These are phyloP conservation scores for Rhinocladiella mackenziei DNA, from an alignment of 2,329 filamentous ascomycete genomes.

Conservation along the genomic window DNA sequence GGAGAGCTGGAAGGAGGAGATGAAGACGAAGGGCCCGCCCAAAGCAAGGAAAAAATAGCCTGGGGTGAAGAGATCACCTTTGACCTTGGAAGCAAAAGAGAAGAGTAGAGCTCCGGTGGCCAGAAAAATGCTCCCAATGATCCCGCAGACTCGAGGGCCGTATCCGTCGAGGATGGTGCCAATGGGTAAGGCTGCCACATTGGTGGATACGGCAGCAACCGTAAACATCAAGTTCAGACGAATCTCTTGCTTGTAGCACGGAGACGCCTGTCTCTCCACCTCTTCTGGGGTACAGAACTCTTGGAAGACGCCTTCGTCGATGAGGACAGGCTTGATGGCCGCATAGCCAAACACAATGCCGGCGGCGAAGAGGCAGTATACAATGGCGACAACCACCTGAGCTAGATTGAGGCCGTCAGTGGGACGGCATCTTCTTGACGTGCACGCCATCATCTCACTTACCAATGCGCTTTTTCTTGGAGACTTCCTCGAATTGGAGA, in stretches of 20 bases:
- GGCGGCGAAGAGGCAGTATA: slow-evolving; percentile 72
- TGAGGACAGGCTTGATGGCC: slow-evolving; percentile 75
- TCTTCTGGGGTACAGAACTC: slow-evolving; percentile 58
- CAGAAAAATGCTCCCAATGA: slow-evolving; percentile 67
- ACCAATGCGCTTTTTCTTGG: slow-evolving; percentile 51
- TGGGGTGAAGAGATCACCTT: slow-evolving; percentile 69
- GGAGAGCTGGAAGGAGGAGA: slow-evolving; percentile 77
- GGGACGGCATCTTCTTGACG: neutral
- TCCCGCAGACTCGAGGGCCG: slow-evolving; percentile 71
- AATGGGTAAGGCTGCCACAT: slow-evolving; percentile 78
- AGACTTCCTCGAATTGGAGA: slow-evolving; percentile 43
- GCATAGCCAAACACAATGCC: slow-evolving; percentile 82
- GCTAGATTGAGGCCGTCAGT: slow-evolving; percentile 43
- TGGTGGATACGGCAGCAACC: slow-evolving; percentile 79
- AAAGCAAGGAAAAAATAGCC: slow-evolving; percentile 74
- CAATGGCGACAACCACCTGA: slow-evolving; percentile 64
- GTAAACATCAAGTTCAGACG: slow-evolving; percentile 88
- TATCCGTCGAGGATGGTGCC: slow-evolving; percentile 80
- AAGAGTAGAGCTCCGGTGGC: slow-evolving; percentile 67
- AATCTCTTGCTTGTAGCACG: slow-evolving; percentile 58
- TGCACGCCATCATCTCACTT: too few species aligned
- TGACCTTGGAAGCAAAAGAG: slow-evolving; percentile 60
- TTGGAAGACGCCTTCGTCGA: slow-evolving; percentile 67
- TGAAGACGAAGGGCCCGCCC: slow-evolving; percentile 76
- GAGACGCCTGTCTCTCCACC: slow-evolving; percentile 45